Evolutionary conservation across 139 green algal genomes (phyloP).

Genomic region (Picochlorum sp.): DNA sequence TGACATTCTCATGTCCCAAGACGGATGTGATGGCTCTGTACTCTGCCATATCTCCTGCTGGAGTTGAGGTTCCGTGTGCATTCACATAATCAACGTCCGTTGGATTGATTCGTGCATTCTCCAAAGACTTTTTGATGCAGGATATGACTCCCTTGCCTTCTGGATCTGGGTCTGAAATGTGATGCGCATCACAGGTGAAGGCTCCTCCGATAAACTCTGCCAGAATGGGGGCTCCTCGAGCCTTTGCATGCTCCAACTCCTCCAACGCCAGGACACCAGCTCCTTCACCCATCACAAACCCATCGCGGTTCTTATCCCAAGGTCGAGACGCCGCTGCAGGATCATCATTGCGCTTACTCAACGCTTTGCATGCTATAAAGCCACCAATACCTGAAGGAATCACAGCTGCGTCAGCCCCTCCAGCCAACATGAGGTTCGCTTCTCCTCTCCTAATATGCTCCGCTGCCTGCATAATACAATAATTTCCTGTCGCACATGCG

Average conservation of each 20-base stretch:
- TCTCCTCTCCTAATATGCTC: slow-evolving; percentile 55
- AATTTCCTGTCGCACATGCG: slow-evolving; percentile 89
- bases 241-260: slow-evolving; percentile 62
- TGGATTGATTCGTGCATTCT: slow-evolving; percentile 21
- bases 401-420: slow-evolving; percentile 46
- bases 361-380: slow-evolving; percentile 62
- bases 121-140: slow-evolving; percentile 44
- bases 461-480: slow-evolving; percentile 65
- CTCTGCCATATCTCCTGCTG: slow-evolving; percentile 60
- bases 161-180: slow-evolving; percentile 57
- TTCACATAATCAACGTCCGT: slow-evolving; percentile 59
- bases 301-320: slow-evolving; percentile 76
- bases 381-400: slow-evolving; percentile 51
- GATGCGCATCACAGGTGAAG: slow-evolving; percentile 51
- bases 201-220: slow-evolving; percentile 50
- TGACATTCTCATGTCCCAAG: slow-evolving; percentile 31
- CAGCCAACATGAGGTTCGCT: slow-evolving; percentile 57
- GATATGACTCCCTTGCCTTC: slow-evolving; percentile 39
- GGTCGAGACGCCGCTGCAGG: slow-evolving; percentile 63
- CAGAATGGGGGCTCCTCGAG: slow-evolving; percentile 58
- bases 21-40: slow-evolving; percentile 46
- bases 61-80: slow-evolving; percentile 57
- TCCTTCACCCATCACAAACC: slow-evolving; percentile 92
- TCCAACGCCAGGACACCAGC: slow-evolving; percentile 77
- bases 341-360: slow-evolving; percentile 72